Evolutionary conservation across 768 basidiomycete species (phyloP).

Genomic region (Trametes sanguinea): DNA sequence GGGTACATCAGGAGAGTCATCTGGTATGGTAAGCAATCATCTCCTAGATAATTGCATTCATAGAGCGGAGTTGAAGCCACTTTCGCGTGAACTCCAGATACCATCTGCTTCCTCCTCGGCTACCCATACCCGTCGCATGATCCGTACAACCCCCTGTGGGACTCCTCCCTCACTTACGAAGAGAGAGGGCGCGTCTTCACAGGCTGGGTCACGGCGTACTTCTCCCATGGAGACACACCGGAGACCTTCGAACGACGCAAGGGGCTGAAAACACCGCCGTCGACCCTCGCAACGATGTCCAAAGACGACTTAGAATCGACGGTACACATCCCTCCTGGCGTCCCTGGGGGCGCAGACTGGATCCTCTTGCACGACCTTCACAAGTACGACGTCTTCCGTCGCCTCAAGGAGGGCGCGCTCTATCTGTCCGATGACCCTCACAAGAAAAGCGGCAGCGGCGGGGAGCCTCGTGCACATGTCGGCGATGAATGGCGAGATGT

Average conservation of each 20-base stretch:
- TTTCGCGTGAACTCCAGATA: background rate
- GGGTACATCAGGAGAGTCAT: constrained; percentile 12
- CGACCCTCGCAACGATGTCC: background rate
- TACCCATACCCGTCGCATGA: constrained; percentile 2
- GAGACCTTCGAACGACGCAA: constrained; percentile 1
- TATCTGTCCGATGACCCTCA: background rate
- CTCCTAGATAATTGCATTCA: too few species aligned
- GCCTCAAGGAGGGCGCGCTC: background rate
- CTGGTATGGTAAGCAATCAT: constrained; percentile 10
- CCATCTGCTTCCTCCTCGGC: background rate
- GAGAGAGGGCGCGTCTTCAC: constrained; percentile 1
- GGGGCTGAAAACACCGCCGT: background rate
- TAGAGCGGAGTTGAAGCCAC: too few species aligned
- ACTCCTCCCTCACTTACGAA: constrained; percentile 6
- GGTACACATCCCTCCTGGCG: constrained; percentile 1
- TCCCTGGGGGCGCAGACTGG: constrained; percentile 10
- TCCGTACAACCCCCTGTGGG: constrained; percentile 4
- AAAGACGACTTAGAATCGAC: background rate
- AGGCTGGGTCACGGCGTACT: constrained; percentile 7
- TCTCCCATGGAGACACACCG: background rate
- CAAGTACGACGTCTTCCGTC: background rate
- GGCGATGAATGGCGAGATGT: constrained; percentile 8
- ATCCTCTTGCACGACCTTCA: background rate
- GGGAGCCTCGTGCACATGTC: background rate
- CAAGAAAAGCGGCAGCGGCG: too few species aligned